Evolutionary conservation across 805 yeast species (phyloP).

Genomic region (Kodamaea restingae): DNA sequence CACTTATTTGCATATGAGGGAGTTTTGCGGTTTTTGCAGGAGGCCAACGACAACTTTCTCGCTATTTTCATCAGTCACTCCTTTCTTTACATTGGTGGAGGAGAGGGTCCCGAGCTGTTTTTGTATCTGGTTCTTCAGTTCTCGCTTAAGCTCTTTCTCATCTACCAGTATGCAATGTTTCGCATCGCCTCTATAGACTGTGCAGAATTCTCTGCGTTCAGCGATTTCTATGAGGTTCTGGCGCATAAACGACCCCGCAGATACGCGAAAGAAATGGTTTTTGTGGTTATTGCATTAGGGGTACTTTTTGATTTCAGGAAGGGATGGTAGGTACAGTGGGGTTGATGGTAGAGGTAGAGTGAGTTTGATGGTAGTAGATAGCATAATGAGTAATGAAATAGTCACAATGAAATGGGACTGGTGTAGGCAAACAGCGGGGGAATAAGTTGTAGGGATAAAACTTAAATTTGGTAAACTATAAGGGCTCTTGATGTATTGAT

Average conservation of each 20-base stretch:
- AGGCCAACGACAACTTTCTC: conserved; percentile 31
- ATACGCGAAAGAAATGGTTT: no score
- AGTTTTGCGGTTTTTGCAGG: conserved; percentile 14
- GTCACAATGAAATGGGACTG: no score
- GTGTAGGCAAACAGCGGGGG: no score
- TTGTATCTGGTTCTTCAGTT: conserved; percentile 20
- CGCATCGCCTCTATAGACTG: conserved; percentile 20
- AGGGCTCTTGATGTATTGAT: no score
- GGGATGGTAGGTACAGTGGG: no score
- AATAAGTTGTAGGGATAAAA: no score
- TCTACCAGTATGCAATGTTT: conserved; percentile 30
- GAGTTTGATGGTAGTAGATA: no score
- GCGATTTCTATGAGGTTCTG: conserved; percentile 1
- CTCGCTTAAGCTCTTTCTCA: conserved; percentile 30
- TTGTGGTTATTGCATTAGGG: no score
- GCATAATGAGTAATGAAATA: no score
- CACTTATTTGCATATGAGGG: conserved; percentile 11
- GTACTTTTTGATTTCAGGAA: no score
- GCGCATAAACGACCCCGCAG: background rate
- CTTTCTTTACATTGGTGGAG: conserved; percentile 23
- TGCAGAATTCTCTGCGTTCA: background rate
- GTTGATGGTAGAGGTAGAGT: no score
- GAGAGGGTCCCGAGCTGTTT: background rate
- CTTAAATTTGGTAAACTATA: no score
- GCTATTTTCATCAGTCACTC: conserved; percentile 35